phyloP scores from a whole-genome alignment of 257 asterid genomes.

The Lycium ferocissimum region DNA sequence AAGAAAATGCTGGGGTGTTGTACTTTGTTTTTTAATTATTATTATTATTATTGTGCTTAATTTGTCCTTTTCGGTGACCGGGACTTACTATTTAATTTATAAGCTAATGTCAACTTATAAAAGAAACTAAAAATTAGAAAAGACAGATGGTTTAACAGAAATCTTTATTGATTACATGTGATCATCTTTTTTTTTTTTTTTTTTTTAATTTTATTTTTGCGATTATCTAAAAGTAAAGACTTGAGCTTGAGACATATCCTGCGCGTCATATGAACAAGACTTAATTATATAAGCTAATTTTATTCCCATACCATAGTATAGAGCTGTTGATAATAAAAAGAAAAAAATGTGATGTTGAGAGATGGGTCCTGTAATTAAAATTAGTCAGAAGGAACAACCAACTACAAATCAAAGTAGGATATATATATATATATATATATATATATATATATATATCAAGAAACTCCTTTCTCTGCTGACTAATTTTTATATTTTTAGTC shows the following conservation, averaged over 20 bases:
- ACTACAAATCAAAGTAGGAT: not conserved
- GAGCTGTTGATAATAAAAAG: not conserved
- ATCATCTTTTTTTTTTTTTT: not conserved
- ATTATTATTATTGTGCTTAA: not conserved
- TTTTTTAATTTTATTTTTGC: too few species aligned
- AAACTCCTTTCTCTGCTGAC: not conserved
- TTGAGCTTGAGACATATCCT: too few species aligned
- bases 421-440: not conserved
- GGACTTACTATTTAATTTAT: not conserved
- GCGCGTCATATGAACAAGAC: not conserved
- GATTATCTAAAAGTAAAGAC: too few species aligned
- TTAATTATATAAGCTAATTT: not conserved
- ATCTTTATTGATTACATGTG: not conserved
- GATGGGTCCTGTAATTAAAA: not conserved
- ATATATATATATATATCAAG: not conserved
- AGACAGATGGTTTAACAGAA: not conserved
- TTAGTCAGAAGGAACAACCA: slow-evolving; percentile 23
- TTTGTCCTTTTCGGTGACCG: slow-evolving; percentile 22
- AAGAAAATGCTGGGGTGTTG: not conserved
- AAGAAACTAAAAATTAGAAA: not conserved
- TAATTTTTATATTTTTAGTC: not conserved
- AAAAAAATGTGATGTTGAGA: not conserved
- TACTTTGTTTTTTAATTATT: not conserved
- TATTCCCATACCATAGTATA: not conserved
- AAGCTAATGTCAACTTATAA: not conserved